Evolutionary conservation across 345 rosid species (phyloP), one percentile per base, ranked within the genome.

Genomic region (Moringa oleifera): DNA sequence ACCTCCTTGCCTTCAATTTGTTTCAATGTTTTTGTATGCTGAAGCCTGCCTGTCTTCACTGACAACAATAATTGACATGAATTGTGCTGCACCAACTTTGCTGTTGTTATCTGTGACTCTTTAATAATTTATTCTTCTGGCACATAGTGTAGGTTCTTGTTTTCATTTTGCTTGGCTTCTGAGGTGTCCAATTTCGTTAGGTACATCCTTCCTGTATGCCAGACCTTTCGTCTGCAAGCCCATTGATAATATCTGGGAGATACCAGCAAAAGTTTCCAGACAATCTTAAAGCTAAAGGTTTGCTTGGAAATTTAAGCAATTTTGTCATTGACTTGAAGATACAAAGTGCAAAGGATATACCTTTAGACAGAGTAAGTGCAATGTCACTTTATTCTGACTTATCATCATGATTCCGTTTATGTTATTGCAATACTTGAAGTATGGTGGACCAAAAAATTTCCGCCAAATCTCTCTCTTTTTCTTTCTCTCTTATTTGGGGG

Each of bases 181-280:
- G 13, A 41, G 47, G 23, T 71, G 62, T 55, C 58, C 54, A 37
- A 68, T 53, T 63, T 59, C 54, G 47, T 55, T 70, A 90, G 97
- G 68, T 78, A 57, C 80, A 76, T 69, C 95, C 92, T 58, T 78
- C 79, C 20, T 53, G 41, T 52, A 70, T 85, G 62, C 84, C 92
- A 41, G 95, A 90, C 74, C 81, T 87, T 64, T 82, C 96, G 51
- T 81, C 83, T 28, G 75, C 74, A 64, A 68, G 73, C 47, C 87
- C 85, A 25, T 69, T 82, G 77, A 74, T 67, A 45, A 25, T 90
- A 47, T 79, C 71, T 69, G 97, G 97, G 61, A 80, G 97, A 78
- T 87, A 80, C 68, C 59, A 63, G 13, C 95, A 92, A 62, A 73
- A 69, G 55, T 82, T 87, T 62, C 95, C 95, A 7, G 84, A 73